Percentiles rank a stretch among this genome's conserved stretches.
Evolutionary conservation across 1,284 basidiomycete genomes (phyloP).

Genomic region (Leccinum angustisporum): DNA sequence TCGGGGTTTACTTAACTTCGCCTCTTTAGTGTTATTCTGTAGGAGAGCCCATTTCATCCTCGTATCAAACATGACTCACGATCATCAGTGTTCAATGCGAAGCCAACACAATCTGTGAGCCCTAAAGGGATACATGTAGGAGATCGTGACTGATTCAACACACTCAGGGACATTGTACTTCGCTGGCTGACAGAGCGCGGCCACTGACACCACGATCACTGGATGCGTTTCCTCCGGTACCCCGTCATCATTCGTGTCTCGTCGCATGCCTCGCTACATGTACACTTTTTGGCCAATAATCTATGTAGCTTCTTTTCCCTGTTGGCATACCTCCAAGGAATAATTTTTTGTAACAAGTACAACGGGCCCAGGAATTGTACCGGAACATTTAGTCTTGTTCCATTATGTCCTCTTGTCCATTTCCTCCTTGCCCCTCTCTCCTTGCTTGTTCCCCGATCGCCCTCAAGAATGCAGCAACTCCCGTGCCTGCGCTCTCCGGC

Average conservation of each 20-base stretch:
- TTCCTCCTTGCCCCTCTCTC: constrained; percentile 38
- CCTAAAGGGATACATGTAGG: not conserved
- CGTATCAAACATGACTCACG: constrained; percentile 2
- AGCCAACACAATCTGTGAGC: constrained; percentile 87
- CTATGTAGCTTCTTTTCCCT: not conserved
- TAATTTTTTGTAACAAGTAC: not conserved
- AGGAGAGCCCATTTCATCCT: constrained; percentile 25
- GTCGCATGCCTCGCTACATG: not conserved
- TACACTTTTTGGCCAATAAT: constrained; percentile 3
- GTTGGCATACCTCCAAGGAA: too few relatives aligned
- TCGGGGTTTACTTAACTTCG: not conserved
- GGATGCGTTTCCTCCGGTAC: not conserved
- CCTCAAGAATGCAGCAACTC: constrained; percentile 68
- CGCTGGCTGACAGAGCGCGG: constrained; percentile 69
- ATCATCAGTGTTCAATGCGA: constrained; percentile 83
- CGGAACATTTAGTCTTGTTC: constrained; percentile 26
- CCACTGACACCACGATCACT: constrained; percentile 42
- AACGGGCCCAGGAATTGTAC: not conserved
- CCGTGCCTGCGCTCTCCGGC: constrained; percentile 74
- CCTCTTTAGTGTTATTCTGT: constrained; percentile 76
- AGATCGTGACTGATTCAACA: constrained; percentile 8
- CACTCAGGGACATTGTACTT: constrained; percentile 64
- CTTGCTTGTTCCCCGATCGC: constrained; percentile 76
- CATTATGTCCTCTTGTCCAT: constrained; percentile 30
- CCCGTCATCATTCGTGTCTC: not conserved